phyloP scores from a whole-genome alignment of 441 rosid species.

The Adansonia gregorii region DNA sequence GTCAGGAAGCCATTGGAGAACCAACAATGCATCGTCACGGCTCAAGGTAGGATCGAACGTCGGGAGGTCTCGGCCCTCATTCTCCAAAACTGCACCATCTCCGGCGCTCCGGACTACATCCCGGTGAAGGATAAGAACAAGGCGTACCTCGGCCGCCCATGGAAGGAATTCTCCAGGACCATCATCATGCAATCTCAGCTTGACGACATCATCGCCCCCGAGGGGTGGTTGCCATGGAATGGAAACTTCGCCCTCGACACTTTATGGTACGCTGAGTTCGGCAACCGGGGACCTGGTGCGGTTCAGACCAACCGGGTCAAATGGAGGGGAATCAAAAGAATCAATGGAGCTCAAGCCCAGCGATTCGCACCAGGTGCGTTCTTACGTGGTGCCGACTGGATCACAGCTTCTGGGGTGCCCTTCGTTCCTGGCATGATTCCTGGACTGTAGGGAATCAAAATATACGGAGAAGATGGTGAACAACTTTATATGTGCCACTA shows the following conservation, averaged over 20 bases:
- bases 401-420: constrained; percentile 30
- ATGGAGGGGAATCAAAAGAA: constrained; percentile 61
- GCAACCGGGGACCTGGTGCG: constrained; percentile 72
- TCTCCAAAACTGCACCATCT: constrained; percentile 63
- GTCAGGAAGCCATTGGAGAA: constrained; percentile 49
- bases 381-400: constrained; percentile 55
- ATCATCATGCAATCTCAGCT: constrained; percentile 58
- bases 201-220: constrained; percentile 54
- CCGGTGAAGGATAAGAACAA: constrained; percentile 42
- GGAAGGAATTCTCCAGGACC: constrained; percentile 62
- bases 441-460: constrained; percentile 15
- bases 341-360: constrained; percentile 30
- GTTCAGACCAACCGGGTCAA: constrained; percentile 42
- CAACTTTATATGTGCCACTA: background rate
- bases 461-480: background rate
- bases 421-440: too few relatives aligned
- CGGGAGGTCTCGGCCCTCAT: constrained; percentile 52
- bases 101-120: constrained; percentile 45
- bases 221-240: constrained; percentile 62
- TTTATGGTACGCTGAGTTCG: constrained; percentile 52
- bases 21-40: constrained; percentile 63
- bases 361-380: constrained; percentile 45
- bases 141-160: constrained; percentile 75
- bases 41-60: constrained; percentile 55
- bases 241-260: constrained; percentile 59